Evolutionary conservation across 805 yeast genomes (phyloP).

Genomic region (Blastobotrys parvus): DNA sequence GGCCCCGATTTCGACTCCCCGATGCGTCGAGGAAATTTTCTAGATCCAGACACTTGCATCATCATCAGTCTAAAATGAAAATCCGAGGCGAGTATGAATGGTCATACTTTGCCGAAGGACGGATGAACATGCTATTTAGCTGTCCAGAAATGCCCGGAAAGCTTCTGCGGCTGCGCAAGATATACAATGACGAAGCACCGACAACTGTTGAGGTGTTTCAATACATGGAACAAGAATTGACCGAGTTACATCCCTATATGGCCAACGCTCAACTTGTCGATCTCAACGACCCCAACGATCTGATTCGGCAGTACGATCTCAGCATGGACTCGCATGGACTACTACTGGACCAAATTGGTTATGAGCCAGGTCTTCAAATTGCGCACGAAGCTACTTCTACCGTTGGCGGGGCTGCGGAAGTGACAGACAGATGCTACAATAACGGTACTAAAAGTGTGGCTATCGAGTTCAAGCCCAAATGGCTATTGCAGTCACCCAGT

Average conservation of each 20-base stretch:
- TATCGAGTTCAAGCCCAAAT: slow-evolving; percentile 54
- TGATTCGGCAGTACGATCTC: no score
- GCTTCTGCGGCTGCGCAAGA: slow-evolving; percentile 29
- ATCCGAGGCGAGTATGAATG: slow-evolving; percentile 27
- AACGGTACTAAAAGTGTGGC: slow-evolving; percentile 15
- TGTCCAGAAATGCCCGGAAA: slow-evolving; percentile 19
- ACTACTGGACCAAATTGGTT: neutral
- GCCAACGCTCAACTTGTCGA: neutral
- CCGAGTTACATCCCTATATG: neutral
- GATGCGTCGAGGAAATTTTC: no score
- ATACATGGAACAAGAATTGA: slow-evolving; percentile 17
- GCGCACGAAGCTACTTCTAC: neutral
- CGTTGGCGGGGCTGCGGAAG: no score
- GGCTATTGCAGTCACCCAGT: slow-evolving; percentile 41
- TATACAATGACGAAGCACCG: slow-evolving; percentile 31
- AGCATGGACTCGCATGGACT: neutral
- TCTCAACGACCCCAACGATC: no score
- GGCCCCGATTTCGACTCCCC: no score
- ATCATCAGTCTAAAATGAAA: no score
- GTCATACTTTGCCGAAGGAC: slow-evolving; percentile 41
- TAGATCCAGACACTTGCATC: no score
- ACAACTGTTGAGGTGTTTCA: slow-evolving; percentile 15
- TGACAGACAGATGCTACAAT: no score
- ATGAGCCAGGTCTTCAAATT: neutral
- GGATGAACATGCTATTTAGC: slow-evolving; percentile 40